Evolutionary conservation across 2,329 filamentous ascomycete species (phyloP).

Genomic region (Hymenoscyphus linearis): DNA sequence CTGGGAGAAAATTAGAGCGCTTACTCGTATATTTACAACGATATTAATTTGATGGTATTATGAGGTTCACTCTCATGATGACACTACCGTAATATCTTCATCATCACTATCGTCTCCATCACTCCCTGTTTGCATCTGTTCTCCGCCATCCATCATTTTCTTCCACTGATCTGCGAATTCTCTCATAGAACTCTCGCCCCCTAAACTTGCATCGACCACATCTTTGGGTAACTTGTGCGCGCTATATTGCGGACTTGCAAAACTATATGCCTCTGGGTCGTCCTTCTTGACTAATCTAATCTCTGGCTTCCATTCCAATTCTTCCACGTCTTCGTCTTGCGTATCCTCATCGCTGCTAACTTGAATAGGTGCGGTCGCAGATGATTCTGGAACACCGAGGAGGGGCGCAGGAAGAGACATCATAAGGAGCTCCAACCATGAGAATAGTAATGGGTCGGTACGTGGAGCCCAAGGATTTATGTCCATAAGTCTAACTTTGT

Average conservation of each 20-base stretch:
- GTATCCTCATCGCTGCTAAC: conserved; percentile 39
- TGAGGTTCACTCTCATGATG: neutral
- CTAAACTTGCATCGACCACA: conserved; percentile 68
- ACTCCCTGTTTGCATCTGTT: conserved; percentile 33
- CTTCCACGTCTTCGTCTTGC: conserved; percentile 41
- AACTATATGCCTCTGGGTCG: conserved; percentile 84
- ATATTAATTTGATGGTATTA: neutral
- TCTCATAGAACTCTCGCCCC: conserved; percentile 68
- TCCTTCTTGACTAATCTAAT: conserved; percentile 76
- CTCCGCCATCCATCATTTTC: conserved; percentile 44
- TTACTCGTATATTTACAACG: neutral
- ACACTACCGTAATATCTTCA: conserved; percentile 1
- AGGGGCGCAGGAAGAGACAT: conserved; percentile 58
- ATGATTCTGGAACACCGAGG: conserved; percentile 42
- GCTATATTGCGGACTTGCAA: conserved; percentile 81
- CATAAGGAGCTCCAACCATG: conserved; percentile 79
- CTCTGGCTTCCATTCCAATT: conserved; percentile 61
- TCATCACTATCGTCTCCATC: conserved; percentile 34
- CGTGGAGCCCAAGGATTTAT: conserved; percentile 91
- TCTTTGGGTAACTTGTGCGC: conserved; percentile 94
- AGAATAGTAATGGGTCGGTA: conserved; percentile 85
- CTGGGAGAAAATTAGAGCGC: too few species aligned
- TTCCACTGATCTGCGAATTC: conserved; percentile 78
- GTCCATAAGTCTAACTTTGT: conserved; percentile 70
- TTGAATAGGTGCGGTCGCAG: conserved; percentile 25